These are phyloP conservation scores for Boletellus sp. DNA, from an alignment of 768 basidiomycete species.

Conservation along the genomic window DNA sequence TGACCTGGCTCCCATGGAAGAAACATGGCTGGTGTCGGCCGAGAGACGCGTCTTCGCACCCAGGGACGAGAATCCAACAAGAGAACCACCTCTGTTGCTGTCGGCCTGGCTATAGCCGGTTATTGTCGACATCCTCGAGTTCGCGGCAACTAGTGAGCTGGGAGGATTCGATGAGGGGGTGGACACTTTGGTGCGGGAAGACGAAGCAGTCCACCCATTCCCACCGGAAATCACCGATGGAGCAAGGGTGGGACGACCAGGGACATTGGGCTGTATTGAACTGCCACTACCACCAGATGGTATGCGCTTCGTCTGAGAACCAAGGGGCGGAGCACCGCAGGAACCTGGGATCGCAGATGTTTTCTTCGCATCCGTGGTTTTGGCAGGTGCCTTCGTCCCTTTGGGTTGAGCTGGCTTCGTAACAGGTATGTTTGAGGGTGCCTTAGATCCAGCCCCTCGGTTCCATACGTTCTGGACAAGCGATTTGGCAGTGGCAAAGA, in stretches of 20 bases:
- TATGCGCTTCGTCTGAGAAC: conserved; percentile 15
- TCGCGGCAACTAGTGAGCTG: conserved; percentile 11
- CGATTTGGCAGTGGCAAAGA: conserved; percentile 65
- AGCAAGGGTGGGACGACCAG: conserved; percentile 14
- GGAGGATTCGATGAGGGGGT: conserved; percentile 14
- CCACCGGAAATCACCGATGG: conserved; percentile 7
- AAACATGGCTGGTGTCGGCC: conserved; percentile 15
- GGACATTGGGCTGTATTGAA: conserved; percentile 1
- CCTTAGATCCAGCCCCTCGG: conserved; percentile 40
- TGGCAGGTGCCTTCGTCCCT: conserved; percentile 12
- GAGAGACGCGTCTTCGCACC: conserved; percentile 34
- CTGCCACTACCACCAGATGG: conserved; percentile 15
- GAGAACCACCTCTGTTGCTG: conserved; percentile 15
- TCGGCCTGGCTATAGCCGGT: conserved; percentile 13
- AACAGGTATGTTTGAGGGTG: conserved; percentile 24
- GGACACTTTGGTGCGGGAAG: conserved; percentile 21
- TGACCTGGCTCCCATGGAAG: conserved; percentile 31
- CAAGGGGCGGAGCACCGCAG: conserved; percentile 18
- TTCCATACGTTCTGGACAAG: conserved; percentile 75
- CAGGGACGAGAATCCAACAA: conserved; percentile 35
- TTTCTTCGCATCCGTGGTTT: conserved; percentile 20
- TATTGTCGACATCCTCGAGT: conserved; percentile 13
- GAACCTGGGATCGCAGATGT: conserved; percentile 15
- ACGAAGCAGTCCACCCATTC: conserved; percentile 4
- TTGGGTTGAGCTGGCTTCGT: conserved; percentile 23